Base-by-base conservation (phyloP, 495 filamentous ascomycete genomes). In the Pyronema omphalodes region DNA sequence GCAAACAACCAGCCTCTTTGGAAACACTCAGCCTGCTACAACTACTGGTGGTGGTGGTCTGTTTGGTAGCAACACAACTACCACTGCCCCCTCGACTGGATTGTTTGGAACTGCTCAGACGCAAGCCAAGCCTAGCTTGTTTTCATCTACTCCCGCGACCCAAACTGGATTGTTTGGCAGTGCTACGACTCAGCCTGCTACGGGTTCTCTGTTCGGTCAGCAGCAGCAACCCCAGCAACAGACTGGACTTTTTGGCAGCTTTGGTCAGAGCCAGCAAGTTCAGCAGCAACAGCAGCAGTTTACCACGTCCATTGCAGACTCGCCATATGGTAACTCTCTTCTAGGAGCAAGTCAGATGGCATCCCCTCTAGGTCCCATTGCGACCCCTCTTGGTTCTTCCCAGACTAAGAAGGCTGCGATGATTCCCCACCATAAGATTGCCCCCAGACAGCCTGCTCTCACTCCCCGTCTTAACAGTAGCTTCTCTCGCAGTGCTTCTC, bases 401-500 rank as follows among this genome's bases (percentile, higher is more conserved):
- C 73, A 78, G 46, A 84, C 82, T 67, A 81, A 84, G 66, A 79
- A 75, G 54, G 81, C 86, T 6, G 78, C 83, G 33, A 58, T 65
- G 57, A 66, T 94, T 53, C 91, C 93, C 6, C 78, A 88, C 59
- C 88, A 93, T 69, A 91, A 86, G 67, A 77, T 95, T 57, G 91
- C 83, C 19, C 86, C 87, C 0, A 78, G 76, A 35, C 82, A 84
- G 41, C 77, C 84, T 47, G 80, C 83, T 36, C 79, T 81, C 23
- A 94, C 88, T 3, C 91, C 91, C 3, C 66, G 68, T 36, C 57
- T 78, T 52, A 74, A 74, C 65, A 78, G 73, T 66, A 78, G 76
- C 55, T 73, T 76, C 54, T 60, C 62, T n/a, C 54, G 62, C 49
- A 62, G 49, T 11, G 52, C 54, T 18, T 60, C 59, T 34, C 59